Conservation (phyloP, 164 flowering plant genomes). For the Vitis amurensis region DNA sequence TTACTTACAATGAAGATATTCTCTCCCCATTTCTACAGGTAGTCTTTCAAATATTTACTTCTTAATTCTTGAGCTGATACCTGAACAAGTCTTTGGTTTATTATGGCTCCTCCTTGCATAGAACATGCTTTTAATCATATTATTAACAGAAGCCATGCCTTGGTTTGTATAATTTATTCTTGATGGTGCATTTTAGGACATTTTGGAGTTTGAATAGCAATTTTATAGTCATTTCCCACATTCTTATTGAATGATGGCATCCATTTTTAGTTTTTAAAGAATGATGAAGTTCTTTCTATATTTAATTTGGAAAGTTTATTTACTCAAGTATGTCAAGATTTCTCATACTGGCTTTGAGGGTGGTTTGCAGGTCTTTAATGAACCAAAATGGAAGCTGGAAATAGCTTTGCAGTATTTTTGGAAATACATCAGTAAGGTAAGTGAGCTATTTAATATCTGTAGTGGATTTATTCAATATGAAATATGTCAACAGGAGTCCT, state of each 20-base stretch:
- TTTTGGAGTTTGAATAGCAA: too few species aligned
- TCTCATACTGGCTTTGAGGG: neutral
- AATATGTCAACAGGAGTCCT: neutral
- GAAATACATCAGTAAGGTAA: slow-evolving; percentile 73
- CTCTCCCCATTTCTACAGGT: slow-evolving; percentile 75
- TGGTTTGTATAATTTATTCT: too few species aligned
- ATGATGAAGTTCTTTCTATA: neutral
- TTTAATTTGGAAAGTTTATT: neutral
- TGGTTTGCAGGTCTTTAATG: slow-evolving; percentile 63
- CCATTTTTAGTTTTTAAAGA: neutral
- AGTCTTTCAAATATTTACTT: slow-evolving; percentile 3
- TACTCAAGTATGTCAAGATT: neutral
- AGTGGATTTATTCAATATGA: neutral
- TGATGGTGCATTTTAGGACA: too few species aligned
- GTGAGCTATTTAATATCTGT: slow-evolving; percentile 2
- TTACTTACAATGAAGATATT: slow-evolving; percentile 57
- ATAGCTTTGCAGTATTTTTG: slow-evolving; percentile 61
- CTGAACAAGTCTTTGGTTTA: too few species aligned
- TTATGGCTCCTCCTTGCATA: too few species aligned
- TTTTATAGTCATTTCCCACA: too few species aligned
- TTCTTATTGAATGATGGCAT: neutral
- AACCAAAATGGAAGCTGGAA: slow-evolving; percentile 77
- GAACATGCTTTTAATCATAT: too few species aligned
- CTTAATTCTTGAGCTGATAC: neutral
- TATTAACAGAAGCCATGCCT: too few species aligned